Conservation (phyloP, 768 basidiomycete genomes). For the Pleurotus pulmonarius region DNA sequence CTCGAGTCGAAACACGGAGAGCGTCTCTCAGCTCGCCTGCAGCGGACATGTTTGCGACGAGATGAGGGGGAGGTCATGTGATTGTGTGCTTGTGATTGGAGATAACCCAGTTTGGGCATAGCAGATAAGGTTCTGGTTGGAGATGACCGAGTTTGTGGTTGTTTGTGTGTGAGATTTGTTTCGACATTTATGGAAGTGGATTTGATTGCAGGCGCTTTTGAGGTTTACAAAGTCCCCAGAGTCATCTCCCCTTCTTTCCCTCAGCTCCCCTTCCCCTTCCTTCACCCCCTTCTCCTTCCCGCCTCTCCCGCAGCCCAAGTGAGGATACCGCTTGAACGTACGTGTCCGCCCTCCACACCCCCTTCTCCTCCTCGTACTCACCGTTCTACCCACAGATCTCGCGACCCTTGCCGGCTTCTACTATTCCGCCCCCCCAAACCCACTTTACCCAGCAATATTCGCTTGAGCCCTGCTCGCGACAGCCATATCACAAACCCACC, state of each 20-base stretch:
- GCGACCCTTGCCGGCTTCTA: slow-evolving; percentile 92
- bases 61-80: neutral
- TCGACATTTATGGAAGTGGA: slow-evolving; percentile 2
- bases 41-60: too few relatives aligned
- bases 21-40: too few relatives aligned
- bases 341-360: slow-evolving; percentile 9
- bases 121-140: slow-evolving; percentile 5
- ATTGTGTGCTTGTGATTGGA: neutral
- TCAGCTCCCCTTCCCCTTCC: neutral
- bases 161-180: slow-evolving; percentile 3
- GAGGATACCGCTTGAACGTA: slow-evolving; percentile 50
- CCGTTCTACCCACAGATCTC: slow-evolving; percentile 52
- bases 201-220: neutral
- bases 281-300: slow-evolving; percentile 20
- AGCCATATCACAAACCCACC: slow-evolving; percentile 7
- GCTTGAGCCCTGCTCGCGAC: slow-evolving; percentile 75
- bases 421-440: slow-evolving; percentile 38
- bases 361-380: slow-evolving; percentile 18
- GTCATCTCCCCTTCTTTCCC: neutral
- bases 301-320: slow-evolving; percentile 36
- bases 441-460: slow-evolving; percentile 32
- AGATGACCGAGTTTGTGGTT: slow-evolving; percentile 8
- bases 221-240: slow-evolving; percentile 5
- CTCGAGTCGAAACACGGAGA: too few relatives aligned
- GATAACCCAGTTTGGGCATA: slow-evolving; percentile 6